Conservation (phyloP, 2,329 filamentous ascomycete species). For the Pseudogymnoascus sp. region DNA sequence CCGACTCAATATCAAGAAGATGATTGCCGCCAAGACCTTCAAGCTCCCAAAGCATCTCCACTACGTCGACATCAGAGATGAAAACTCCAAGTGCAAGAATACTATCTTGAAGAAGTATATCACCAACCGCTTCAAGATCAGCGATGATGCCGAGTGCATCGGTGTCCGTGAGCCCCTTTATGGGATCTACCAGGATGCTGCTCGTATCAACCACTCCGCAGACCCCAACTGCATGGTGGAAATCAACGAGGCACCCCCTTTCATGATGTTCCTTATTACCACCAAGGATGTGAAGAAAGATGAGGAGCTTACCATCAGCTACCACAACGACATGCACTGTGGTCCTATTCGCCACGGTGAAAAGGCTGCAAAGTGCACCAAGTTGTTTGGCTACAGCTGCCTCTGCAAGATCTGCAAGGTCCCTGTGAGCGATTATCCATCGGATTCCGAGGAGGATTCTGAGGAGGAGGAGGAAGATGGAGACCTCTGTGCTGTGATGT, state of each 20-base stretch:
- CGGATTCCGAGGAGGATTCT: background rate
- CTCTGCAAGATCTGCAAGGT: conserved; percentile 1
- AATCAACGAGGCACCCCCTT: background rate
- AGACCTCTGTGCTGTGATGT: background rate
- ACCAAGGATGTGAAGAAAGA: conserved; percentile 3
- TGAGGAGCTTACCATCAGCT: background rate
- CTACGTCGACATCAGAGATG: background rate
- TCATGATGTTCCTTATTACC: background rate
- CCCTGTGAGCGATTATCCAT: background rate
- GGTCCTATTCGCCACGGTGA: background rate
- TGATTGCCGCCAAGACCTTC: background rate
- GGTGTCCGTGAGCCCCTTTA: background rate
- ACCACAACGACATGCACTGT: conserved; percentile 4
- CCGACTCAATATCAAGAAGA: background rate
- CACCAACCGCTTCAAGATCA: conserved; percentile 2
- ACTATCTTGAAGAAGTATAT: background rate
- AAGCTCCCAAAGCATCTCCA: background rate
- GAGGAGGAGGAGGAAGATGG: background rate
- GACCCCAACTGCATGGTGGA: background rate
- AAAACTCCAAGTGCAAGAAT: background rate
- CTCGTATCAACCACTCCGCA: background rate
- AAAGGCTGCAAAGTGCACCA: background rate
- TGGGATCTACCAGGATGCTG: background rate
- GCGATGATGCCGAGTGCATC: background rate
- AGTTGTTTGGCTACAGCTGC: conserved; percentile 2